Percentiles rank a stretch among this genome's conserved stretches.
These are phyloP conservation scores for Penicillium sp. DNA, from an alignment of 2,329 filamentous ascomycete species.

Conservation along the genomic window DNA sequence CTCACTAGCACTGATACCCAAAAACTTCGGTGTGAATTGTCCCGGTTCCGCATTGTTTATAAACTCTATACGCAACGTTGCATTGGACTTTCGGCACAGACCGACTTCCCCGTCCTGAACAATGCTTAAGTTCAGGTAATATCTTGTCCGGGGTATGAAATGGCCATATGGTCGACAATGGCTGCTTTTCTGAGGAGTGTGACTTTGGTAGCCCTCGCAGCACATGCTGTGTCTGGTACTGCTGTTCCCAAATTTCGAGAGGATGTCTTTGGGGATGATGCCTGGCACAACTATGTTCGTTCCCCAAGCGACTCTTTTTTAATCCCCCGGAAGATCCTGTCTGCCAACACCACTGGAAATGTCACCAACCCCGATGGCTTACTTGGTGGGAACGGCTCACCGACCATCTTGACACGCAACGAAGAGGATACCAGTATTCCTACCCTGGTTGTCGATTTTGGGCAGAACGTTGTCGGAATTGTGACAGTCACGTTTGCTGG, in stretches of 20 bases:
- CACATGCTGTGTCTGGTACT: neutral
- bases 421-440: slow-evolving; percentile 3
- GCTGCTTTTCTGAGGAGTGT: neutral
- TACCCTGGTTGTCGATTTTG: slow-evolving; percentile 14
- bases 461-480: slow-evolving; percentile 16
- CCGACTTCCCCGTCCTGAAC: neutral
- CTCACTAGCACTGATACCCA: neutral
- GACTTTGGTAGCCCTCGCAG: neutral
- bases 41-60: slow-evolving; percentile 1
- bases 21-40: slow-evolving; percentile 2
- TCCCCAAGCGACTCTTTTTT: slow-evolving; percentile 1
- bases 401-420: slow-evolving; percentile 6
- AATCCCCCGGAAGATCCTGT: slow-evolving; percentile 1
- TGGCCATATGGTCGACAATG: neutral
- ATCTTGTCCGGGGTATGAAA: neutral
- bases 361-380: slow-evolving; percentile 4
- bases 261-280: neutral
- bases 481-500: slow-evolving; percentile 11
- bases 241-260: neutral
- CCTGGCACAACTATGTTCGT: slow-evolving; percentile 11
- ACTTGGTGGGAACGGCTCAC: neutral
- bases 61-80: slow-evolving; percentile 5
- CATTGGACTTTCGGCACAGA: slow-evolving; percentile 4
- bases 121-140: neutral
- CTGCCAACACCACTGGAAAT: slow-evolving; percentile 1